A percentile compares a stretch with the other conserved stretches of the same genome.
phyloP scores from a whole-genome alignment of 2,329 filamentous ascomycete species.

The Talaromyces sp. region DNA sequence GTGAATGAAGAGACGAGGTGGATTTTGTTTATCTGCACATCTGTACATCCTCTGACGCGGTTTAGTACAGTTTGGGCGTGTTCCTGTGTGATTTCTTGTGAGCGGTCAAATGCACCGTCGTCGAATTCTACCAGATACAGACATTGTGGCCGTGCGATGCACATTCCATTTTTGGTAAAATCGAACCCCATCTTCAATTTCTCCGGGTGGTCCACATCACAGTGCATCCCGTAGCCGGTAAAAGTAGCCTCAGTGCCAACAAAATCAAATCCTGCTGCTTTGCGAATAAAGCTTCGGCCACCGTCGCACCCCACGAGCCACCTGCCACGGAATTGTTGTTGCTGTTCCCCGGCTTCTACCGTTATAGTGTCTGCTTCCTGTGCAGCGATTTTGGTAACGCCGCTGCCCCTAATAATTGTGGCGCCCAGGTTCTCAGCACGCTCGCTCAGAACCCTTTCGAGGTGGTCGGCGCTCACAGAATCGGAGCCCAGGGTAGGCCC shows the following conservation, averaged over 20 bases:
- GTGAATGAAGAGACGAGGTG: not conserved
- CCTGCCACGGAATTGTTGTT: conserved; percentile 17
- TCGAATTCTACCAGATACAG: not conserved
- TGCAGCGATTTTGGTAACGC: not conserved
- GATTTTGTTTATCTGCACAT: not conserved
- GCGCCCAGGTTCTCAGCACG: not conserved
- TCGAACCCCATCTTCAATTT: not conserved
- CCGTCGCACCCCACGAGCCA: conserved; percentile 43
- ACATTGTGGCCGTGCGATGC: not conserved
- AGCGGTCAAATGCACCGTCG: not conserved
- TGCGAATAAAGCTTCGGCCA: conserved; percentile 33
- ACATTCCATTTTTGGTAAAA: not conserved
- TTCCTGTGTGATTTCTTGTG: not conserved
- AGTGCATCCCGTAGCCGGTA: conserved; percentile 29
- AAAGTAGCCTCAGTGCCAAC: conserved; percentile 31
- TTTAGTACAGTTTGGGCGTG: not conserved
- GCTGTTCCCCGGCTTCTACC: conserved; percentile 4
- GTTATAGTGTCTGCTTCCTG: not conserved
- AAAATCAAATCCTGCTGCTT: conserved; percentile 31
- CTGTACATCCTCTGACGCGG: not conserved
- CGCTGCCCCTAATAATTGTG: not conserved
- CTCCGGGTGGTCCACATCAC: conserved; percentile 24
- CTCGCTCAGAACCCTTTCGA: not conserved
- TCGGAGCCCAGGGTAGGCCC: conserved; percentile 9
- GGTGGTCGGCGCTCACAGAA: not conserved